Conservation (phyloP, 2,329 filamentous ascomycete genomes). For the Venturia pyrina region DNA sequence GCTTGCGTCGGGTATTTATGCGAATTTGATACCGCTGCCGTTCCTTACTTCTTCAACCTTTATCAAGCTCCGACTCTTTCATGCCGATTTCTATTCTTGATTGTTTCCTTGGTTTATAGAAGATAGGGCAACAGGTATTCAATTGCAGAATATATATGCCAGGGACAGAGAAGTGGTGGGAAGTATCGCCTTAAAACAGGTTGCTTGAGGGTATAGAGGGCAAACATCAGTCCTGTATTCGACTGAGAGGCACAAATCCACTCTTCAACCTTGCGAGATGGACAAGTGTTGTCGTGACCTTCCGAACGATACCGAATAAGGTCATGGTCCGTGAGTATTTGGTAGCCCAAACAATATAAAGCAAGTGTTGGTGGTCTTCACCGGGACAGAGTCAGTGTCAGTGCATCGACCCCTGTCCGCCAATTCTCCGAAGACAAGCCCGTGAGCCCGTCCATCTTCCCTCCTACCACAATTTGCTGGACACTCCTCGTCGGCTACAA, state of each 20-base stretch:
- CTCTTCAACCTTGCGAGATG: background rate
- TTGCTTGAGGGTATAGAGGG: background rate
- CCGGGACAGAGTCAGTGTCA: background rate
- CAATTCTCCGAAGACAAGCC: background rate
- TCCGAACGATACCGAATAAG: constrained; percentile 6
- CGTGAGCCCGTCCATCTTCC: background rate
- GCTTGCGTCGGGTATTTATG: too few relatives aligned
- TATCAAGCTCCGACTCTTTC: too few relatives aligned
- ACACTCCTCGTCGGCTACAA: background rate
- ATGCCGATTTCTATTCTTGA: background rate
- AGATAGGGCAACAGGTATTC: background rate
- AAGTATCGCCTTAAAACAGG: background rate
- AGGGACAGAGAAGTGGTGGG: too few relatives aligned
- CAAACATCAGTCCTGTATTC: background rate
- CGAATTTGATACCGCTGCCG: background rate
- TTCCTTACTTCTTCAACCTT: background rate
- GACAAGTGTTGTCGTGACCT: background rate
- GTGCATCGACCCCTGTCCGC: background rate
- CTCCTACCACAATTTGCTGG: background rate
- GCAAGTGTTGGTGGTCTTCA: background rate
- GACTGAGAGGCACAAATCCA: background rate
- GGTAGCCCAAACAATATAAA: background rate
- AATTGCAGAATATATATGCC: background rate
- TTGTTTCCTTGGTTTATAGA: background rate
- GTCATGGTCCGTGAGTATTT: background rate